These are phyloP conservation scores for Paramyrothecium roridum DNA, from an alignment of 2,329 filamentous ascomycete species.

Conservation along the genomic window DNA sequence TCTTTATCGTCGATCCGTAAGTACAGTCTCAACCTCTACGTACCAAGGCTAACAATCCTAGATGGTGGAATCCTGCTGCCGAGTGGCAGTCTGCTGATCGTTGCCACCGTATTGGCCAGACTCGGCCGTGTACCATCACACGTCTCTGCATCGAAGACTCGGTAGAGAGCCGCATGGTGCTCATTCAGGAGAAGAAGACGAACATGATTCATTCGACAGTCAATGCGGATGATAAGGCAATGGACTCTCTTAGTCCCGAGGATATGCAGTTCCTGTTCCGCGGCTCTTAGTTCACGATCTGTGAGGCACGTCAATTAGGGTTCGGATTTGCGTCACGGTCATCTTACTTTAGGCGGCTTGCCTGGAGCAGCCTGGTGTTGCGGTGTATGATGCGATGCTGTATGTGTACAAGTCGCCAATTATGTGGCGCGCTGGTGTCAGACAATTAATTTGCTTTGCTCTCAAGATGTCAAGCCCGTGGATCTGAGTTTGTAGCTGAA, in stretches of 20 bases:
- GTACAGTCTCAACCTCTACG: slow-evolving; percentile 33
- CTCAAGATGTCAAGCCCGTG: too few species aligned
- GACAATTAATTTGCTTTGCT: too few species aligned
- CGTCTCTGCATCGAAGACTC: slow-evolving; percentile 95
- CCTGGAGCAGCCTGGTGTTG: too few species aligned
- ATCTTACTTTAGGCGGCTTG: too few species aligned
- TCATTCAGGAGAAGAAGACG: slow-evolving; percentile 97
- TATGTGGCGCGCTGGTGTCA: too few species aligned
- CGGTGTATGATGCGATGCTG: too few species aligned
- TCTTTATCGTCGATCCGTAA: slow-evolving; percentile 95
- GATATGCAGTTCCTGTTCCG: slow-evolving; percentile 97
- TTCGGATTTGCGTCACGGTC: too few species aligned
- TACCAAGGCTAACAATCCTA: slow-evolving; percentile 32
- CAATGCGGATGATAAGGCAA: slow-evolving; percentile 84
- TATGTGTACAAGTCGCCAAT: too few species aligned
- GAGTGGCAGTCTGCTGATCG: slow-evolving; percentile 98
- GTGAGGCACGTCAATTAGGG: not conserved
- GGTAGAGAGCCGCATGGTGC: slow-evolving; percentile 91
- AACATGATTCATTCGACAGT: slow-evolving; percentile 97
- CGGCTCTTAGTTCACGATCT: slow-evolving; percentile 37
- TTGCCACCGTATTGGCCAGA: slow-evolving; percentile 93
- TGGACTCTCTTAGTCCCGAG: slow-evolving; percentile 85
- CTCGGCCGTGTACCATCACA: slow-evolving; percentile 89
- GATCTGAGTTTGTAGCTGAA: too few species aligned
- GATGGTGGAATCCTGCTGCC: slow-evolving; percentile 99